Percentiles rank a stretch among this genome's conserved stretches.
Conservation (phyloP, 2,329 filamentous ascomycete species). For the Teratosphaeriaceae sp. region DNA sequence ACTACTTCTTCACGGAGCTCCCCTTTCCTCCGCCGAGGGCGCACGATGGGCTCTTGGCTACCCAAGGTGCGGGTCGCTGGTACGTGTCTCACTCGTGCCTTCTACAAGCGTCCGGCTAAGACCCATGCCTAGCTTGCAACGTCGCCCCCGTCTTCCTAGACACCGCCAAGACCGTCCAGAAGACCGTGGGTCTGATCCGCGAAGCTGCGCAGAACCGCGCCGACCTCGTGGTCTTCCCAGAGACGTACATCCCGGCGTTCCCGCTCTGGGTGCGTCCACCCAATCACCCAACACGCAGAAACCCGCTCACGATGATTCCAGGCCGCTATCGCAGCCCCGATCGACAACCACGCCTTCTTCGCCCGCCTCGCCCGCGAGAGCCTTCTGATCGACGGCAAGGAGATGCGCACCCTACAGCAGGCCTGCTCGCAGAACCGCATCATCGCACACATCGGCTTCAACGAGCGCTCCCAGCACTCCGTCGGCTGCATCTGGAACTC, state of each 20-base stretch:
- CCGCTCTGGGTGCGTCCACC: constrained; percentile 39
- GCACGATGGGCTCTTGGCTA: not conserved
- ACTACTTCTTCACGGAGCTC: too few species aligned
- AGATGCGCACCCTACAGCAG: constrained; percentile 37
- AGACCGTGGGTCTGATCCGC: constrained; percentile 41
- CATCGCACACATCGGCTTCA: constrained; percentile 46
- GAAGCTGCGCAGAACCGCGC: constrained; percentile 38
- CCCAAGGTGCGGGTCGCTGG: constrained; percentile 5
- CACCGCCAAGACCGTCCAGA: constrained; percentile 40
- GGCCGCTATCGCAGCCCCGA: constrained; percentile 38
- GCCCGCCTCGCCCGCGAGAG: constrained; percentile 40
- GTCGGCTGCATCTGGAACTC: constrained; percentile 47
- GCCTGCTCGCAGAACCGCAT: constrained; percentile 33
- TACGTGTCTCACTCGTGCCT: not conserved
- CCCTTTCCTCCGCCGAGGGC: too few species aligned
- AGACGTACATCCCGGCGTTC: constrained; percentile 48
- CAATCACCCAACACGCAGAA: too few species aligned
- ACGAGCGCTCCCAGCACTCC: constrained; percentile 41
- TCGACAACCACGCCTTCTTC: constrained; percentile 47
- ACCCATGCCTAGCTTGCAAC: constrained; percentile 21
- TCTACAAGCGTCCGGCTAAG: not conserved
- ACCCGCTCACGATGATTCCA: too few species aligned
- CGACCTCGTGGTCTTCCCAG: constrained; percentile 49
- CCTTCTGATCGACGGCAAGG: constrained; percentile 40
- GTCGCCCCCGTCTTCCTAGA: constrained; percentile 42